Conservation (phyloP, 1,284 basidiomycete genomes). For the Ustilago loliicola region DNA sequence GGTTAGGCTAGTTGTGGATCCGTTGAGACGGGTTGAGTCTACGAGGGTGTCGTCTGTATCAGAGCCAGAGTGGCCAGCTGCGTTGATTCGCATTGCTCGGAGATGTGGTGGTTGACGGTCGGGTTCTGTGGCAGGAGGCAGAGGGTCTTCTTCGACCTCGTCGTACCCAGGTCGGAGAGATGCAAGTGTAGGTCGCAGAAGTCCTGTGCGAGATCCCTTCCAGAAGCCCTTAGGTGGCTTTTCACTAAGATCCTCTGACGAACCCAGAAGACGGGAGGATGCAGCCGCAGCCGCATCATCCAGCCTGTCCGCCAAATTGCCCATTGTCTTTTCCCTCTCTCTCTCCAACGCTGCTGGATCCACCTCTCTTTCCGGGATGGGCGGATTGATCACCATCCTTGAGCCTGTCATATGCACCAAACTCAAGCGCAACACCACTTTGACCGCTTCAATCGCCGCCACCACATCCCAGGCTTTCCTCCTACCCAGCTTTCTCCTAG, state of each 20-base stretch:
- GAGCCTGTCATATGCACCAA: slow-evolving; percentile 69
- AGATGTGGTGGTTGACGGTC: slow-evolving; percentile 41
- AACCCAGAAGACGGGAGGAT: background rate
- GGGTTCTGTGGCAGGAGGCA: slow-evolving; percentile 5
- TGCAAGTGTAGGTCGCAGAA: slow-evolving; percentile 58
- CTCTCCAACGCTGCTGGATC: slow-evolving; percentile 66
- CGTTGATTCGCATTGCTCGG: slow-evolving; percentile 40
- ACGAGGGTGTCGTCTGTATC: slow-evolving; percentile 64
- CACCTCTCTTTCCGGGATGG: slow-evolving; percentile 69
- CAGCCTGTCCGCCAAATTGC: slow-evolving; percentile 28
- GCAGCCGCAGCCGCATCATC: slow-evolving; percentile 32
- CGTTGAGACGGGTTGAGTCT: slow-evolving; percentile 43
- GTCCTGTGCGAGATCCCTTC: slow-evolving; percentile 62
- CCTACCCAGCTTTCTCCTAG: slow-evolving; percentile 63
- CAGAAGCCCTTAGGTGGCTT: slow-evolving; percentile 50
- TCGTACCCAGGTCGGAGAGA: slow-evolving; percentile 54
- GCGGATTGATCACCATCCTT: slow-evolving; percentile 69
- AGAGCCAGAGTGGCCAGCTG: slow-evolving; percentile 42
- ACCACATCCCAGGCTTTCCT: slow-evolving; percentile 70
- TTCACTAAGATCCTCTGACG: background rate
- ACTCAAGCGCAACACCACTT: slow-evolving; percentile 69
- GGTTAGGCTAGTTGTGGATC: slow-evolving; percentile 21
- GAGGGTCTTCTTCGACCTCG: slow-evolving; percentile 10
- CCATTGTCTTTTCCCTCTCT: slow-evolving; percentile 48
- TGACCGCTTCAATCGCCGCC: slow-evolving; percentile 71